Base-by-base conservation (phyloP, 1,139 yeast species). In the Suhomyces coccinellae region DNA sequence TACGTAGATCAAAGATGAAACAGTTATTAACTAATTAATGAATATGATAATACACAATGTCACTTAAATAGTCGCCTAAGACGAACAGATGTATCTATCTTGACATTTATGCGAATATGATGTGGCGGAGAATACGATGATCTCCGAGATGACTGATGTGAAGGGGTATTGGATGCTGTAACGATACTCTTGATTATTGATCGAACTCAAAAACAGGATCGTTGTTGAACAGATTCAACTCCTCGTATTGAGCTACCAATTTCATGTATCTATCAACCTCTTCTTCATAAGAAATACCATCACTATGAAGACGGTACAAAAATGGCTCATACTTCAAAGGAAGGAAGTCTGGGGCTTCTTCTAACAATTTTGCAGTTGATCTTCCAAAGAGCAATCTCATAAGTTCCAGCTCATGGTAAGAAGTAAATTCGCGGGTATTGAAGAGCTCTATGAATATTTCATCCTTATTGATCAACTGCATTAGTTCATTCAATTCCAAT, bases 311-410 rank as follows among this genome's bases (percentile, higher is more conserved):
- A 38, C 55, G 57, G 54, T 55, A 67, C 50, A 67, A 54, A 50
- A 62, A 68, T 7, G 75, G 73, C 47, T 71, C 75, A 43, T 59
- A 59, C 50, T 60, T 61, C 55, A 69, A 58, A 1, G 76, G 76
- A 40, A 52, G 52, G 51, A 68, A 69, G 41, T 61, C 66, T 2
- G 65, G 63, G 2, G 64, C 59, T 13, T 48, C 38, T 3, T 51
- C 46, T 37, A 68, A 55, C 38, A 68, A 39, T 8, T 46, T 36
- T 12, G 60, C 53, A 2, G 75, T 66, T 4, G 68, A 56, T 50
- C 67, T 68, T 11, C 65, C 68, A 44, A 59, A 60, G 15, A 65
- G 50, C 22, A 69, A 56, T 17, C 61, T 53, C 65, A 67, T 61
- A 38, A 69, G 60, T 52, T 71, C 76, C 27, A 56, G 52, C 52